Evolutionary conservation across 768 basidiomycete species (phyloP), one percentile per base, ranked within the genome.

Genomic region (Rubroboletus satanas): DNA sequence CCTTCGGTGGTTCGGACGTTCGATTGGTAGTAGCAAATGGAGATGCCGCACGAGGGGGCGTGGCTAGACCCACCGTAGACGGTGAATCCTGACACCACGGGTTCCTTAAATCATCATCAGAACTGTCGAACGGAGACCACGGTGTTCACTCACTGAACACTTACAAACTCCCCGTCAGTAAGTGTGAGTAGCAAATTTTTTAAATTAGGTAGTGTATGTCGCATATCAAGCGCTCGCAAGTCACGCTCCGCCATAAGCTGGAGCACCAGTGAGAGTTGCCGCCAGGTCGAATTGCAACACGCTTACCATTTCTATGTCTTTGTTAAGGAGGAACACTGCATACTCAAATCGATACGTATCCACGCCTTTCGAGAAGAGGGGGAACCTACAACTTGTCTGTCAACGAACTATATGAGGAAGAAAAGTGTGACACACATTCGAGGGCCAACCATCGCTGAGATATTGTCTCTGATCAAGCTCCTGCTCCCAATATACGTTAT

Each of bases 341-440:
- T 98, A 99, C 71, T 98, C 96, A 65, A 96, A 99, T 26, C 97
- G 81, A 73, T 98, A 98, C 41, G 88, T 89, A 68, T 98, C 97
- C 54, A 98, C 95, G 5, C 95, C 94, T 73, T 83, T 90, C 1
- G 91, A 87, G 71, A 93, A 99, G 31, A 99, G 74, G 17, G 97
- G 97, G 70, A 98, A 99, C 81, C 95, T 97, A 62, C 45, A 54
- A 37, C 32, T 23, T 17, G 44, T 71, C 53, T 65, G 49, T 52
- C 41, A 18, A 48, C 14, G 14, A 38, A 17, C 44, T 39, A 45
- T 52, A 51, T 41, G 23, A 32, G 23, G 51, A 49, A 44, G 9
- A 45, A 49, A 57, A n/a, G 38, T 49, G 28, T 46, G 15, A 77
- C 89, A 72, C 64, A 96, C 93, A 93, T 89, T 70, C 96, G 77